Conservation (phyloP, 306 rosid genomes). For the Acmispon strigosus region DNA sequence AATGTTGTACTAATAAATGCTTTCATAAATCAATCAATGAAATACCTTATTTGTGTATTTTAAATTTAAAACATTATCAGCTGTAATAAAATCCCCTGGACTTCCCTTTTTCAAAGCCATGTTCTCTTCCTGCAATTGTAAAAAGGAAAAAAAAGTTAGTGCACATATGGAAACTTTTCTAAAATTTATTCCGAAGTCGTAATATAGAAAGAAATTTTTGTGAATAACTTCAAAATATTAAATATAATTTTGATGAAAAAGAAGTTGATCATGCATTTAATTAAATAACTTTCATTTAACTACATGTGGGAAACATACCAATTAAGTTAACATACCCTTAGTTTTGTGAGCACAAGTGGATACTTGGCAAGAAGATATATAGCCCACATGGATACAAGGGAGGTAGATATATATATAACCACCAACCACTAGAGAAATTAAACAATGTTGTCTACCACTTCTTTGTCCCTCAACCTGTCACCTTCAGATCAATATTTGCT, state of each 20-base stretch:
- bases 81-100: conserved; percentile 22
- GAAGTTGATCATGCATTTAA: no score
- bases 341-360: conserved; percentile 31
- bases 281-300: no score
- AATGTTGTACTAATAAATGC: no score
- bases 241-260: no score
- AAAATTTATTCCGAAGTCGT: no score
- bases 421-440: conserved; percentile 25
- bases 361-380: conserved; percentile 31
- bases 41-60: conserved; percentile 33
- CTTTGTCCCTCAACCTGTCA: conserved; percentile 27
- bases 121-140: conserved; percentile 34
- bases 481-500: conserved; percentile 25
- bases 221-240: no score
- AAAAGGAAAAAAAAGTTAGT: not conserved
- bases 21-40: not conserved
- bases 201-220: no score
- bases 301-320: no score
- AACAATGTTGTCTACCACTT: conserved; percentile 40
- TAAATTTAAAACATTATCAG: conserved; percentile 27
- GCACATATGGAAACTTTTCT: no score
- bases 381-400: conserved; percentile 33
- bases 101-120: conserved; percentile 6
- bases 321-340: no score
- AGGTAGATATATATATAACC: conserved; percentile 31